A percentile compares a stretch with the other conserved stretches of the same genome.
Evolutionary conservation across 257 asterid species (phyloP).

Genomic region (Verbena officinalis): DNA sequence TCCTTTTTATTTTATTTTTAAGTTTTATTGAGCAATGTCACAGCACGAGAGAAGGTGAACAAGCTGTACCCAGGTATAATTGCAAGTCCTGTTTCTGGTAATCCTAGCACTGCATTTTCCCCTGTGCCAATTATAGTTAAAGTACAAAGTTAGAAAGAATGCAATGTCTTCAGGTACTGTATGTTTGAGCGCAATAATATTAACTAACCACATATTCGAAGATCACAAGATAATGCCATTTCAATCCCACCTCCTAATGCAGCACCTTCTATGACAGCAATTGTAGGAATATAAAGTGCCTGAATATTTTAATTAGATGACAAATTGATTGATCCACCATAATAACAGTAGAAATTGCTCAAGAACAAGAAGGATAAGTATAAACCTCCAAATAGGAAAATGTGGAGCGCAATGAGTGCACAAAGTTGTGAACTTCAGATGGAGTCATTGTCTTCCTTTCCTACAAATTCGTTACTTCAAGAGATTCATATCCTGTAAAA

Average conservation of each 20-base stretch:
- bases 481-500: constrained; percentile 14
- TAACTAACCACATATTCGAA: constrained; percentile 82
- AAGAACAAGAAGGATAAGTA: constrained; percentile 26
- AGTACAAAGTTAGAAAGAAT: constrained; percentile 24
- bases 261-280: constrained; percentile 91
- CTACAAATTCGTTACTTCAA: constrained; percentile 38
- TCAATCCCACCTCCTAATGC: constrained; percentile 98
- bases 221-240: constrained; percentile 96
- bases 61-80: constrained; percentile 85
- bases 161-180: neutral
- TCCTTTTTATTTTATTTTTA: too few species aligned
- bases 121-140: constrained; percentile 45
- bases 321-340: neutral
- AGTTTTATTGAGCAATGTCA: too few species aligned
- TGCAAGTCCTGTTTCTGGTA: constrained; percentile 98
- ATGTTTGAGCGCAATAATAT: constrained; percentile 3
- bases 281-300: constrained; percentile 80
- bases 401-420: constrained; percentile 68
- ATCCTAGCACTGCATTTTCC: constrained; percentile 79
- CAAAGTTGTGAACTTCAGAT: constrained; percentile 64
- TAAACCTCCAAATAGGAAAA: constrained; percentile 82
- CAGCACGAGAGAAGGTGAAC: neutral
- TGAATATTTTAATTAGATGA: constrained; percentile 27
- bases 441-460: constrained; percentile 82
- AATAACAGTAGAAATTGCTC: too few species aligned